These are phyloP conservation scores for Nicotiana paniculata DNA, from an alignment of 257 asterid species.

Conservation along the genomic window DNA sequence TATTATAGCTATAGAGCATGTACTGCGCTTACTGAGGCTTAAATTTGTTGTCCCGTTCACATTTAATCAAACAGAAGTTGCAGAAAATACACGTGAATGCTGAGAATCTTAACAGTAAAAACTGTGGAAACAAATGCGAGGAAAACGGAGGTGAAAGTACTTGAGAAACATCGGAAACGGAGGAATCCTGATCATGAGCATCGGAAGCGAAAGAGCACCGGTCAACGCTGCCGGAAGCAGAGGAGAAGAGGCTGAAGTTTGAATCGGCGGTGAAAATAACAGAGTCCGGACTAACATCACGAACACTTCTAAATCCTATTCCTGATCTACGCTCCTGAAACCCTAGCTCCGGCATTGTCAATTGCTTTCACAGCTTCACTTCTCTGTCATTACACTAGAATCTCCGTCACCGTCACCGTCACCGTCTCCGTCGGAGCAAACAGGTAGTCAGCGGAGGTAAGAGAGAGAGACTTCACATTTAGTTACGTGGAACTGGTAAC, in stretches of 20 bases:
- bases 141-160: slow-evolving; percentile 24
- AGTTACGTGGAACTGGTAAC: not conserved
- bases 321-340: slow-evolving; percentile 44
- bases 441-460: not conserved
- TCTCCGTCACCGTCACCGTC: not conserved
- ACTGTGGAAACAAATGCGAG: not conserved
- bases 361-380: not conserved
- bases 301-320: slow-evolving; percentile 56
- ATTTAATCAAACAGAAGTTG: not conserved
- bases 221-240: slow-evolving; percentile 84
- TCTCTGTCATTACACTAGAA: not conserved
- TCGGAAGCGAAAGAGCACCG: slow-evolving; percentile 92
- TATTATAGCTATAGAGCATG: not conserved
- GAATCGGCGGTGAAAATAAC: slow-evolving; percentile 66
- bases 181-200: slow-evolving; percentile 56
- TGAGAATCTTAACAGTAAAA: not conserved
- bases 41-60: not conserved
- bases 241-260: slow-evolving; percentile 82
- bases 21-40: not conserved
- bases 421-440: not conserved
- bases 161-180: slow-evolving; percentile 42
- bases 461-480: not conserved
- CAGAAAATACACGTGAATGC: not conserved
- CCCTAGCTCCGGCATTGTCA: slow-evolving; percentile 44
- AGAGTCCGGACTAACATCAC: slow-evolving; percentile 84